Evolutionary conservation across 2,329 filamentous ascomycete genomes (phyloP), one percentile per base, ranked within the genome.

Genomic region (Ceratocystis lukuohia): DNA sequence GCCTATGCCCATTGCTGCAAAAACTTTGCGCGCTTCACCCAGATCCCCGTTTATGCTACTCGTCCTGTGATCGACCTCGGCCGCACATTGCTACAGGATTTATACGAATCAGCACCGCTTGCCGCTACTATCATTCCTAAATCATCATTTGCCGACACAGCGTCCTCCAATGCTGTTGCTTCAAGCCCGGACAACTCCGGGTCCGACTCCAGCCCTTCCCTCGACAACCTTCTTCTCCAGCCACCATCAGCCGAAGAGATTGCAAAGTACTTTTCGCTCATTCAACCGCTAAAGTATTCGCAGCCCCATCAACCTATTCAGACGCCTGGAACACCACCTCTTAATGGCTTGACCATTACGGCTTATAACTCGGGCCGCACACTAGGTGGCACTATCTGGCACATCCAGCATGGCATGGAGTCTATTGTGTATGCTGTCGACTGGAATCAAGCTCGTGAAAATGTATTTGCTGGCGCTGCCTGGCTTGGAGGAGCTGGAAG

Each of bases 1-100:
- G 94, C 94, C 68, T 96, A 90, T 75, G 92, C 90, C 56, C 92
- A 97, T 75, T 96, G 92, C 79, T 97, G 94, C 85, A 96, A 96
- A 76, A 88, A 96, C 75, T 88, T 97, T 69, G 91, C 94, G 59
- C 81, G 90, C 61, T 99, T 99, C 77, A 88, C 87, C 8, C 87
- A 91, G 73, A 91, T 99, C 69, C 94, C 94, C 50, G 86, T 96
- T 67, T 99, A 96, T 77, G 94, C 94, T 66, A 99, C 94, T 4
- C 86, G 87, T 48, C 94, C 94, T 8, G 91, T 99, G 71, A 92
- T 96, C 72, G 89, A 94, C 53, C 86, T 99, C 59, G 94, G 94
- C 22, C 88, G 93, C 50, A 96, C 91, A 0, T 81, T 97, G 30
- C 80, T 95, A 25, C 91, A 96, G 75, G 94, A 99, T 72, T 81